These are phyloP conservation scores for Astrephomene gubernaculifera DNA, from an alignment of 139 green algal genomes.

Conservation along the genomic window DNA sequence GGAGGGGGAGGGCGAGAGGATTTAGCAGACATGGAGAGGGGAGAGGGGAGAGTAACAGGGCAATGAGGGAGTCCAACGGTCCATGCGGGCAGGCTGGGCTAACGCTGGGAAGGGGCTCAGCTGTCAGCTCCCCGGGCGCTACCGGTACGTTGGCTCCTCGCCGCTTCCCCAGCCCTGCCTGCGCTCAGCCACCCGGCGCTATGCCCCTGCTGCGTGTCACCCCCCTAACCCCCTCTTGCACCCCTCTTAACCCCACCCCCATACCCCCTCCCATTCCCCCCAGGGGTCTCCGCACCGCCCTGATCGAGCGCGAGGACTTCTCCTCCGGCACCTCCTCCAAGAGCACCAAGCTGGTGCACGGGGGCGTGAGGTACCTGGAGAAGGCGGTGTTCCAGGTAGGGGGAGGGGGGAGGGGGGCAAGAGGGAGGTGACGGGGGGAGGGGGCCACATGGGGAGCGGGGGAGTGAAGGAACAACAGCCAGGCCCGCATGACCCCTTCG, in stretches of 20 bases:
- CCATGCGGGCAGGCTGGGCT: no score
- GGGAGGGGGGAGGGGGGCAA: not conserved
- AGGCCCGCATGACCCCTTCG: not conserved
- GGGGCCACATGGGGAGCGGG: no score
- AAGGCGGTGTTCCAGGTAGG: slow-evolving; percentile 36
- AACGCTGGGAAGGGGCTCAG: no score
- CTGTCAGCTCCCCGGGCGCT: no score
- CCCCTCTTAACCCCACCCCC: not conserved
- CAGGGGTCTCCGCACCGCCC: slow-evolving; percentile 79
- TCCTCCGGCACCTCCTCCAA: slow-evolving; percentile 90
- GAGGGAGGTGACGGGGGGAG: slow-evolving; percentile 7
- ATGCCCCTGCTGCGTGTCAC: not conserved
- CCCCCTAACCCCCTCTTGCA: not conserved
- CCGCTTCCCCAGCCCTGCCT: no score
- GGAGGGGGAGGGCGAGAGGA: not conserved
- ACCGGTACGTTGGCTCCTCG: no score
- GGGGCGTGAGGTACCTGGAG: slow-evolving; percentile 95
- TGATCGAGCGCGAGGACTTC: slow-evolving; percentile 98
- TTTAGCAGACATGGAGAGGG: no score
- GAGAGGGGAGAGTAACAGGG: no score
- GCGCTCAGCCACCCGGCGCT: no score
- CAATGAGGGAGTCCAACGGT: no score
- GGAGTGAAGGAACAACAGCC: not conserved
- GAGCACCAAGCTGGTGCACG: slow-evolving; percentile 97
- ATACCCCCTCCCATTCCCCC: not conserved